Percentiles rank a stretch among this genome's conserved stretches.
These are phyloP conservation scores for Raddia distichophylla DNA, from an alignment of 176 grass and related monocot genomes.

Conservation along the genomic window DNA sequence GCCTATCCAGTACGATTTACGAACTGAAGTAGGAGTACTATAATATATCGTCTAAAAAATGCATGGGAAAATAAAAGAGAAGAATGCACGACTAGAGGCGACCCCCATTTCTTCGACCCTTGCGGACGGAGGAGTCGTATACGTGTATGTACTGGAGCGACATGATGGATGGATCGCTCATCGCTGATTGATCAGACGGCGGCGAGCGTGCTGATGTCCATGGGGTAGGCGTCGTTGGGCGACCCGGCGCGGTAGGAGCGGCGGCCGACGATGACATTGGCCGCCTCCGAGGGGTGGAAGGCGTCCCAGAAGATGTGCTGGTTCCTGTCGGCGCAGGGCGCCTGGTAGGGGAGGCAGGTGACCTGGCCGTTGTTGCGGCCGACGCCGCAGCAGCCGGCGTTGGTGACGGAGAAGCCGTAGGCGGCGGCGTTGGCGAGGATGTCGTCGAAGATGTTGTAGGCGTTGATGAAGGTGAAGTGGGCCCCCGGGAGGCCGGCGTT, in stretches of 20 bases:
- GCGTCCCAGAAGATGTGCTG: constrained; percentile 98
- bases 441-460: constrained; percentile 77
- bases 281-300: constrained; percentile 90
- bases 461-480: constrained; percentile 91
- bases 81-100: background rate
- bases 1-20: constrained; percentile 12
- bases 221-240: constrained; percentile 69
- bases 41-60: background rate
- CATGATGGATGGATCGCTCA: background rate
- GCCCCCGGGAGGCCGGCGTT: constrained; percentile 66
- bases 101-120: background rate
- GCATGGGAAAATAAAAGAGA: background rate
- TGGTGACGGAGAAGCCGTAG: constrained; percentile 63
- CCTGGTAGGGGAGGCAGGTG: constrained; percentile 86
- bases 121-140: background rate
- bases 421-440: constrained; percentile 51
- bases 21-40: constrained; percentile 18
- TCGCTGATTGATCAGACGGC: constrained; percentile 38
- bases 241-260: constrained; percentile 76
- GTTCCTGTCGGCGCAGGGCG: constrained; percentile 71
- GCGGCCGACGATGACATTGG: constrained; percentile 74
- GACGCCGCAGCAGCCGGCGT: constrained; percentile 87
- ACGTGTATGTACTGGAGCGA: background rate
- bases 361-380: constrained; percentile 98
- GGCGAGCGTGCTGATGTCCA: constrained; percentile 78